phyloP scores from a whole-genome alignment of 2,329 filamentous ascomycete genomes.

The Blumeria hordei region DNA sequence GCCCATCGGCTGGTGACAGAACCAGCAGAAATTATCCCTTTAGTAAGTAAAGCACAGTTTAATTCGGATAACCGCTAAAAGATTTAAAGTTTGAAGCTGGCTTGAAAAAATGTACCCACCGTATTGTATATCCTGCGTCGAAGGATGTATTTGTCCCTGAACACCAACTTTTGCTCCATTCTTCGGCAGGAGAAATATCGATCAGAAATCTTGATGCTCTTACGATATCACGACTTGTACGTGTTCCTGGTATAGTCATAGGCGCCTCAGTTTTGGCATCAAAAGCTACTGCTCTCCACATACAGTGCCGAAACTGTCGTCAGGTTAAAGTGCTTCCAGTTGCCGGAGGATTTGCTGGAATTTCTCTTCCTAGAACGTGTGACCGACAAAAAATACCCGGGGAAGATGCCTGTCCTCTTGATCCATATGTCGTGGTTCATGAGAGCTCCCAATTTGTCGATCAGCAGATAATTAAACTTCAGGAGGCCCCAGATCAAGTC shows the following conservation, averaged over 20 bases:
- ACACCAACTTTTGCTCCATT: slow-evolving; percentile 88
- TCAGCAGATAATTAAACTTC: slow-evolving; percentile 92
- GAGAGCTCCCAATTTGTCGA: slow-evolving; percentile 90
- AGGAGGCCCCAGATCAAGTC: slow-evolving; percentile 92
- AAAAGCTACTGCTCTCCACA: slow-evolving; percentile 67
- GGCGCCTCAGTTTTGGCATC: slow-evolving; percentile 91
- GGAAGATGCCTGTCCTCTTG: slow-evolving; percentile 66
- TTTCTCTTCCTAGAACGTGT: slow-evolving; percentile 65
- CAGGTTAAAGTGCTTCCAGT: slow-evolving; percentile 47
- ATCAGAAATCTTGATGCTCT: slow-evolving; percentile 86
- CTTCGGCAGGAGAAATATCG: slow-evolving; percentile 68
- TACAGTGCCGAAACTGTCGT: slow-evolving; percentile 73
- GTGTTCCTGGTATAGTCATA: slow-evolving; percentile 93
- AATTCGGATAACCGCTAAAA: neutral
- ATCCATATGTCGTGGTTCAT: slow-evolving; percentile 89
- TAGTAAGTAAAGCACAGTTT: slow-evolving; percentile 34
- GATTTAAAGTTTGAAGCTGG: slow-evolving; percentile 59
- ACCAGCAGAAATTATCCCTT: slow-evolving; percentile 74
- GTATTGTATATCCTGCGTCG: slow-evolving; percentile 69
- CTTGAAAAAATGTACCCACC: slow-evolving; percentile 71
- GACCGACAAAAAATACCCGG: slow-evolving; percentile 36
- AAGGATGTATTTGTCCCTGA: slow-evolving; percentile 47
- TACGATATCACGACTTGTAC: slow-evolving; percentile 81
- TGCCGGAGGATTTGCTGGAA: slow-evolving; percentile 64
- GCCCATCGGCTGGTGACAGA: slow-evolving; percentile 75